phyloP scores from a whole-genome alignment of 495 filamentous ascomycete species.

The Aspergillus leporis region DNA sequence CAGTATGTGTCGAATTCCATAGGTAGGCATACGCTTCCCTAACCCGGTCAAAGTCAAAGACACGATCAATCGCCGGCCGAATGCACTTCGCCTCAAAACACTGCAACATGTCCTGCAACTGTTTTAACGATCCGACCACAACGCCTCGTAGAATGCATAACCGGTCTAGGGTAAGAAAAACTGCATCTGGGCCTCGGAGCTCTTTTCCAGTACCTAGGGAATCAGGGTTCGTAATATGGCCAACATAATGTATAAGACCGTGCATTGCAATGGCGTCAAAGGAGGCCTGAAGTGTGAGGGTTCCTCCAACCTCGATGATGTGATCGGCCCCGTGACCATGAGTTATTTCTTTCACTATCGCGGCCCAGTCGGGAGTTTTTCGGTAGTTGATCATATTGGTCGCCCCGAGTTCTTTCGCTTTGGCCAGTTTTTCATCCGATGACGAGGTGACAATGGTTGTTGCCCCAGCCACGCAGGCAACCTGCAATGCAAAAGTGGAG shows the following conservation, averaged over 20 bases:
- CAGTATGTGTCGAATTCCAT: conserved; percentile 23
- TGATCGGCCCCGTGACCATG: conserved; percentile 29
- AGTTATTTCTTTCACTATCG: too few relatives aligned
- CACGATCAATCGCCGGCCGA: conserved; percentile 25
- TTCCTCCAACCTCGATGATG: conserved; percentile 53
- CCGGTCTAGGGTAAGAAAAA: conserved; percentile 11
- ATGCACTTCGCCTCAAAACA: conserved; percentile 16
- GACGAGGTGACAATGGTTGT: too few relatives aligned
- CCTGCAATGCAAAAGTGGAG: too few relatives aligned
- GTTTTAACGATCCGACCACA: conserved; percentile 24
- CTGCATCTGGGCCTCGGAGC: conserved; percentile 8
- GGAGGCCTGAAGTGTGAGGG: conserved; percentile 38
- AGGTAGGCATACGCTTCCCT: conserved; percentile 26
- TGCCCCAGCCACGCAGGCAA: too few relatives aligned
- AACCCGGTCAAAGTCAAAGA: conserved; percentile 29
- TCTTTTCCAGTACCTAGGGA: not conserved
- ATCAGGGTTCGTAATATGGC: conserved; percentile 27
- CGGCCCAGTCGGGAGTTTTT: too few relatives aligned
- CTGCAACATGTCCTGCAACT: conserved; percentile 22
- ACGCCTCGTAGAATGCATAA: conserved; percentile 26
- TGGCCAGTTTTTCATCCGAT: too few relatives aligned
- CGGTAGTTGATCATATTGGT: too few relatives aligned
- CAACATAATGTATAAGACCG: conserved; percentile 46
- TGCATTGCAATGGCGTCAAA: conserved; percentile 45
- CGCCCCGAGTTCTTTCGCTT: too few relatives aligned